phyloP scores from a whole-genome alignment of 2,329 filamentous ascomycete genomes.

The Epichloe coenophiala region DNA sequence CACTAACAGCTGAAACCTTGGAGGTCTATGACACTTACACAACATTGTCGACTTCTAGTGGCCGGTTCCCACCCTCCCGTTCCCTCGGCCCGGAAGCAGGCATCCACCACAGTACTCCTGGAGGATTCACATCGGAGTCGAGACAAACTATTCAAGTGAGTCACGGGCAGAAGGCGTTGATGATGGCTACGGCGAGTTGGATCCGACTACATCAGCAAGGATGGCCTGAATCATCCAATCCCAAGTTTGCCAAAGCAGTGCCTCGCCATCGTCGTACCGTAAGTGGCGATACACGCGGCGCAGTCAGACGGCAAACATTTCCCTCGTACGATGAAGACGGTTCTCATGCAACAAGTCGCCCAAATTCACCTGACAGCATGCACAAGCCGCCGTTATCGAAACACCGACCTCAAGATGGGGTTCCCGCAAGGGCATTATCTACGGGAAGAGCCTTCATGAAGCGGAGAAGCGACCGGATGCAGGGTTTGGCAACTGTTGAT shows the following conservation, averaged over 20 bases:
- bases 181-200: conserved; percentile 26
- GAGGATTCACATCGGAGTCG: conserved; percentile 14
- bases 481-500: conserved; percentile 2
- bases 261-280: conserved; percentile 14
- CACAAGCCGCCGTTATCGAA: background rate
- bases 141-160: conserved; percentile 17
- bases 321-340: conserved; percentile 5
- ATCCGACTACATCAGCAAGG: conserved; percentile 22
- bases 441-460: conserved; percentile 15
- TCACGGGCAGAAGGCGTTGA: conserved; percentile 21
- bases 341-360: conserved; percentile 3
- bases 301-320: conserved; percentile 7
- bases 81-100: conserved; percentile 15
- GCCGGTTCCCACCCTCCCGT: conserved; percentile 33
- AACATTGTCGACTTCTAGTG: conserved; percentile 35
- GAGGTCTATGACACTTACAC: conserved; percentile 58
- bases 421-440: conserved; percentile 12
- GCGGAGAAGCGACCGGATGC: conserved; percentile 8
- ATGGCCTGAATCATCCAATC: conserved; percentile 20
- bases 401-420: background rate
- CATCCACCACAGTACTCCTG: conserved; percentile 10
- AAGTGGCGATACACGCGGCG: conserved; percentile 1
- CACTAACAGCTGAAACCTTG: conserved; percentile 47
- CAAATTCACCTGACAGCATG: background rate
- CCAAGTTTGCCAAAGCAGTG: conserved; percentile 13